phyloP scores from a whole-genome alignment of 352 stramenopile species.

The Thraustochytrium striatum region DNA sequence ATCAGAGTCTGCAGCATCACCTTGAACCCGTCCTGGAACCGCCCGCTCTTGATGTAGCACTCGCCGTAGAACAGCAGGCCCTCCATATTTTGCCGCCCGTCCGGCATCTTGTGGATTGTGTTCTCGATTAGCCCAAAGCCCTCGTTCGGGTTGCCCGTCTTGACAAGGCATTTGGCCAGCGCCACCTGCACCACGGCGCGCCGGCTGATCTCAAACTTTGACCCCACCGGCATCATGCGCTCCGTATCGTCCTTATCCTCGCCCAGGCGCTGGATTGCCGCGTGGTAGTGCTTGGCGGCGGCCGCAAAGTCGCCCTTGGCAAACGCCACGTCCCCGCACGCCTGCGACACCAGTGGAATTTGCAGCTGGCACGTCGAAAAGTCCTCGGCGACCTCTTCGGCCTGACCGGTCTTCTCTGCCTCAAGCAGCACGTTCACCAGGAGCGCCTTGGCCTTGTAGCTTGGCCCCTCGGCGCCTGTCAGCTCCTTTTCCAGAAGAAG shows the following conservation, averaged over 20 bases:
- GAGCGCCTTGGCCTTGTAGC: not conserved
- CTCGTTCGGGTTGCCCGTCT: not conserved
- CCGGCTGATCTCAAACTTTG: not conserved
- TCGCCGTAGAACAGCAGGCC: not conserved
- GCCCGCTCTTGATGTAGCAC: not conserved
- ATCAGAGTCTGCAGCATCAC: constrained; percentile 5
- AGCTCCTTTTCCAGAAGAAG: no score
- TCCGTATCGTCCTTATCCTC: not conserved
- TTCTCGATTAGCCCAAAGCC: not conserved
- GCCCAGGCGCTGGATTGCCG: not conserved
- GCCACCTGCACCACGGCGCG: not conserved
- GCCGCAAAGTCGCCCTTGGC: not conserved
- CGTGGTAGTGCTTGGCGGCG: not conserved
- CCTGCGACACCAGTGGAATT: not conserved
- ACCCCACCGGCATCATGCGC: not conserved
- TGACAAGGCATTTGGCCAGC: not conserved
- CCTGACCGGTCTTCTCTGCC: not conserved
- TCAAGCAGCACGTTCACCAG: not conserved
- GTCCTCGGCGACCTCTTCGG: not conserved
- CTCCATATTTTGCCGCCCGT: constrained; percentile 2
- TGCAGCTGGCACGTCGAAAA: not conserved
- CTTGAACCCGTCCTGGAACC: constrained; percentile 7
- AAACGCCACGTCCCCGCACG: not conserved
- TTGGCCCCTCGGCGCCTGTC: not conserved
- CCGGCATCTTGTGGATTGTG: not conserved